A percentile compares a stretch with the other conserved stretches of the same genome.
These are phyloP conservation scores for Aegilops sharonensis DNA, from an alignment of 176 grass and related monocot genomes.

Conservation along the genomic window DNA sequence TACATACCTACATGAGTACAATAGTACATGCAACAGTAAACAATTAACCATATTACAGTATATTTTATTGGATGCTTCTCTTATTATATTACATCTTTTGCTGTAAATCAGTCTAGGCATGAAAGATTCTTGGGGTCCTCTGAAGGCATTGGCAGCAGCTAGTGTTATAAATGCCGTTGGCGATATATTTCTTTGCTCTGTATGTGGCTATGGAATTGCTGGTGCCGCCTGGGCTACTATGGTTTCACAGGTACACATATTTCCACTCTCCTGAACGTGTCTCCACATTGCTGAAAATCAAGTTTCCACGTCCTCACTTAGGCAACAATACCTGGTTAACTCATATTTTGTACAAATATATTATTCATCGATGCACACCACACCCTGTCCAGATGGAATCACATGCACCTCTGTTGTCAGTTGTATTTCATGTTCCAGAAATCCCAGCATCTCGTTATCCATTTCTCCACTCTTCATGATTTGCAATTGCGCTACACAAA, in stretches of 20 bases:
- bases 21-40: slow-evolving; percentile 6
- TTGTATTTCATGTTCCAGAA: background rate
- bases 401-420: background rate
- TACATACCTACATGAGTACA: background rate
- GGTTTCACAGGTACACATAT: slow-evolving; percentile 76
- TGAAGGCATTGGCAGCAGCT: slow-evolving; percentile 83
- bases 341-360: background rate
- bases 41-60: slow-evolving; percentile 9
- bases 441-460: background rate
- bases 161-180: slow-evolving; percentile 78
- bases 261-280: background rate
- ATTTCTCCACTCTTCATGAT: slow-evolving; percentile 6
- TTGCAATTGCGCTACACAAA: background rate
- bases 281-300: background rate
- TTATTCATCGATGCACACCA: background rate
- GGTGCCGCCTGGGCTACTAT: slow-evolving; percentile 99
- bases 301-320: background rate
- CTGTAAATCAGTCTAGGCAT: slow-evolving; percentile 80
- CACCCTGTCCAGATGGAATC: background rate
- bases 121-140: slow-evolving; percentile 98
- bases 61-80: slow-evolving; percentile 26
- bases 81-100: slow-evolving; percentile 25
- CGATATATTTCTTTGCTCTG: slow-evolving; percentile 80
- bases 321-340: background rate
- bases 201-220: slow-evolving; percentile 87